A percentile compares a stretch with the other conserved stretches of the same genome.
phyloP scores from a whole-genome alignment of 768 basidiomycete genomes.

The Leccinellum rugosiceps region DNA sequence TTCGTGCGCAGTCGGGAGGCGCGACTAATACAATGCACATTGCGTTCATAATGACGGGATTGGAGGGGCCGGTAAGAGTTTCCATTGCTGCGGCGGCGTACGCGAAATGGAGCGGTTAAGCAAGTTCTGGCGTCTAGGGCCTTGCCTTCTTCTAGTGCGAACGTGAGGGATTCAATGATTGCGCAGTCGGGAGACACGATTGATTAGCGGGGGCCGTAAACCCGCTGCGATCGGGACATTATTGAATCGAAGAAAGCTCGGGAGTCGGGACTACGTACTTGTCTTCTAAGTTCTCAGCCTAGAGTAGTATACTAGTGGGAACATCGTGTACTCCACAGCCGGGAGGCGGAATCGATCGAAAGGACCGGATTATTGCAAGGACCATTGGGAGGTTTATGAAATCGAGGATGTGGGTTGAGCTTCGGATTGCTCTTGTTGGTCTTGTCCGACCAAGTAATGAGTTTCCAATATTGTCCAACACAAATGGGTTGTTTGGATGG shows the following conservation, averaged over 20 bases:
- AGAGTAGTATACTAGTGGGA: no score
- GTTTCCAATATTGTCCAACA: no score
- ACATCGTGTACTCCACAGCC: background rate
- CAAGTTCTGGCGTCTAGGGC: background rate
- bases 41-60: background rate
- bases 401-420: background rate
- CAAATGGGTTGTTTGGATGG: no score
- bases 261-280: background rate
- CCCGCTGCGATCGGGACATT: background rate
- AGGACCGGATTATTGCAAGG: background rate
- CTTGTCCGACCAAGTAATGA: background rate
- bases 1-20: conserved; percentile 10
- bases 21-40: background rate
- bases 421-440: background rate
- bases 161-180: background rate
- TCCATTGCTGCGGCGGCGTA: background rate
- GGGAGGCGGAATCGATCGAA: background rate
- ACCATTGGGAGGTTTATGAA: background rate
- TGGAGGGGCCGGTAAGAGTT: background rate
- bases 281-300: background rate
- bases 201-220: background rate
- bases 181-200: background rate
- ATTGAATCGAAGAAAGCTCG: background rate
- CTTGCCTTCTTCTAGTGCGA: background rate
- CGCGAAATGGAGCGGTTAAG: background rate